phyloP scores from a whole-genome alignment of 495 filamentous ascomycete genomes.

The Apiosordaria backusii region DNA sequence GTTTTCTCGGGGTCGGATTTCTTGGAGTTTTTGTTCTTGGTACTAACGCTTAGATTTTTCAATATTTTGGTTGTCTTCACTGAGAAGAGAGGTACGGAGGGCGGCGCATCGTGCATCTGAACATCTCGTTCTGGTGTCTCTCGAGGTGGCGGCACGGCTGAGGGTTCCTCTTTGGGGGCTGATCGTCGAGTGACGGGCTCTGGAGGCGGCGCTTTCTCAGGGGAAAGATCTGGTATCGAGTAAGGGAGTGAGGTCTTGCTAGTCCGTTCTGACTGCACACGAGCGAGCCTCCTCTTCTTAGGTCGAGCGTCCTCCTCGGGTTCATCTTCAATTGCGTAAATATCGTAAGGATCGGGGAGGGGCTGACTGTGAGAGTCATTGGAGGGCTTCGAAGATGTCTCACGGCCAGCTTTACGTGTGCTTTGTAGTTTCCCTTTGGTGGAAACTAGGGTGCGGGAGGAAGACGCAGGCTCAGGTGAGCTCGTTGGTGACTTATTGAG shows the following conservation, averaged over 20 bases:
- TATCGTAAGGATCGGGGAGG: slow-evolving; percentile 16
- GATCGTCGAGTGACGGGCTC: slow-evolving; percentile 11
- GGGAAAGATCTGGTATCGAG: slow-evolving; percentile 32
- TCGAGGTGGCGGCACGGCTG: background rate
- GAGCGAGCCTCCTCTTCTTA: slow-evolving; percentile 30
- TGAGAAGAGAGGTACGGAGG: slow-evolving; percentile 25
- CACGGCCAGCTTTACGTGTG: slow-evolving; percentile 10
- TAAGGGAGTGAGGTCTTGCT: slow-evolving; percentile 22
- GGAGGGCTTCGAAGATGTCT: slow-evolving; percentile 5
- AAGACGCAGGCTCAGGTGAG: slow-evolving; percentile 23
- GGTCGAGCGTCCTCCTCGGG: slow-evolving; percentile 18
- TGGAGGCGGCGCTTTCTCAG: slow-evolving; percentile 17
- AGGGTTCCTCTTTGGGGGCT: slow-evolving; percentile 8
- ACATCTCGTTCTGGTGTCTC: slow-evolving; percentile 29
- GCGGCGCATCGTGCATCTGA: slow-evolving; percentile 20
- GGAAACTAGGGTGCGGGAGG: slow-evolving; percentile 8
- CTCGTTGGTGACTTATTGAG: slow-evolving; percentile 14
- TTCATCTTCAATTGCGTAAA: slow-evolving; percentile 13
- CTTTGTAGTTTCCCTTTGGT: slow-evolving; percentile 10
- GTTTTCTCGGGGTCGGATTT: slow-evolving; percentile 20
- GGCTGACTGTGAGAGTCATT: slow-evolving; percentile 31
- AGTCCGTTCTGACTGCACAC: slow-evolving; percentile 23
- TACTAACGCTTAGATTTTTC: slow-evolving; percentile 25
- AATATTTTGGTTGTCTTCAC: slow-evolving; percentile 28
- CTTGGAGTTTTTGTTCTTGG: slow-evolving; percentile 11